These are phyloP conservation scores for Mycena capillaripes DNA, from an alignment of 768 basidiomycete species.

Conservation along the genomic window DNA sequence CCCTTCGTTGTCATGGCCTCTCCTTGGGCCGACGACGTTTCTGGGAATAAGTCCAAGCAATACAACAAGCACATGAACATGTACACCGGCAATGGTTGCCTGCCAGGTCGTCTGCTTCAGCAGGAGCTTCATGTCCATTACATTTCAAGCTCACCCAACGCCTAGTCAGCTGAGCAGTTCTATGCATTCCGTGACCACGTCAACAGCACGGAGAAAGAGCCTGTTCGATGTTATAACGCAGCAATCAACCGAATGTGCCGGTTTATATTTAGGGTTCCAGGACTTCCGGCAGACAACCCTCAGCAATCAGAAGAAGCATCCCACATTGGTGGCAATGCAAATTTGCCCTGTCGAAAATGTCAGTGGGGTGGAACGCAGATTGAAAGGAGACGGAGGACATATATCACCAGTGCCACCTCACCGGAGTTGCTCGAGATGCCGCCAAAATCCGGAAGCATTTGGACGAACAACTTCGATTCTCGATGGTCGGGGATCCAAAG, in stretches of 20 bases:
- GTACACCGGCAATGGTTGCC: too few species aligned
- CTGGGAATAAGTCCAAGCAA: too few species aligned
- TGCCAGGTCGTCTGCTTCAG: too few species aligned
- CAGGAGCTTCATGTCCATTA: too few species aligned
- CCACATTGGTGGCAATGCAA: background rate
- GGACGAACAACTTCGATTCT: too few species aligned
- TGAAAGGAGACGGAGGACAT: background rate
- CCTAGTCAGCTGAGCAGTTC: background rate
- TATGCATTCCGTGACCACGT: background rate
- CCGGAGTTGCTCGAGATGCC: background rate
- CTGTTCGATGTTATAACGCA: background rate
- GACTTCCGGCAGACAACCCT: too few species aligned
- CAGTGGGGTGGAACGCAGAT: background rate
- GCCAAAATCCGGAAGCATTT: too few species aligned
- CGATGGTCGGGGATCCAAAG: background rate
- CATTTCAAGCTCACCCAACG: background rate
- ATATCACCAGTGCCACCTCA: background rate
- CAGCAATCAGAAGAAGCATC: too few species aligned
- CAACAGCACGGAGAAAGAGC: background rate
- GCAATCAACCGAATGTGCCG: background rate
- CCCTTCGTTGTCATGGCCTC: too few species aligned
- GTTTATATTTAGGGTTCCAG: background rate
- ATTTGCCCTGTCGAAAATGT: too few species aligned
- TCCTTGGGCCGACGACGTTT: too few species aligned
- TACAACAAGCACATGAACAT: too few species aligned